A percentile compares a stretch with the other conserved stretches of the same genome.
Conservation (phyloP, 371 early-diverging fungal species). For the Cokeromyces recurvatus region DNA sequence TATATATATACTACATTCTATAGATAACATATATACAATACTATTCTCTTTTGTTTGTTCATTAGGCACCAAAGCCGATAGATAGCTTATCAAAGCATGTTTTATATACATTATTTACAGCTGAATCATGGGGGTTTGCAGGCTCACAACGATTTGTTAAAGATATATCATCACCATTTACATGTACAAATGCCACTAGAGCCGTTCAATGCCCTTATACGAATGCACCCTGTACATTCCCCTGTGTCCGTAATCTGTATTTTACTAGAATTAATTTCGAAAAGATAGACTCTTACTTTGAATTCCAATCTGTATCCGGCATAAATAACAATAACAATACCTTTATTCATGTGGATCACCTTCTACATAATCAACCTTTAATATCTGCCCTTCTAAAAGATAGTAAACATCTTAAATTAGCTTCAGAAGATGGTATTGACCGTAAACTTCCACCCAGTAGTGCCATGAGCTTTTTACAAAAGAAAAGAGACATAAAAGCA, state of each 20-base stretch:
- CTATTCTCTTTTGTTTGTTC: not conserved
- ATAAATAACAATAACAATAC: slow-evolving; percentile 20
- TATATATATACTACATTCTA: too few relatives aligned
- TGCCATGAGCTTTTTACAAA: slow-evolving; percentile 66
- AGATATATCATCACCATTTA: slow-evolving; percentile 56
- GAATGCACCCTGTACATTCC: slow-evolving; percentile 53
- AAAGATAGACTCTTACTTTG: slow-evolving; percentile 56
- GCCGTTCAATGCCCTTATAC: slow-evolving; percentile 41
- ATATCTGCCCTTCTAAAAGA: slow-evolving; percentile 9
- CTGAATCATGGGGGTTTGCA: slow-evolving; percentile 74
- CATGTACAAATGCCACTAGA: slow-evolving; percentile 52
- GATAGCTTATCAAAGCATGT: slow-evolving; percentile 58
- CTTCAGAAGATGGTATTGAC: slow-evolving; percentile 45
- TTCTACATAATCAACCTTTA: slow-evolving; percentile 15
- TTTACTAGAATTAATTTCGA: slow-evolving; percentile 63
- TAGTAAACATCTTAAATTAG: slow-evolving; percentile 24
- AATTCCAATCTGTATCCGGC: slow-evolving; percentile 46
- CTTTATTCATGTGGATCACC: slow-evolving; percentile 47
- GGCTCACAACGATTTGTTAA: slow-evolving; percentile 80
- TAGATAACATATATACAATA: not conserved
- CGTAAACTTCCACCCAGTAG: slow-evolving; percentile 71
- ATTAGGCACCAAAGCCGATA: slow-evolving; percentile 42
- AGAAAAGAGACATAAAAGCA: slow-evolving; percentile 55
- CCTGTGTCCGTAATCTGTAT: slow-evolving; percentile 57
- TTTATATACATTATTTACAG: slow-evolving; percentile 68